These are phyloP conservation scores for Gynandropsis gynandra DNA, from an alignment of 345 rosid genomes.

Conservation along the genomic window DNA sequence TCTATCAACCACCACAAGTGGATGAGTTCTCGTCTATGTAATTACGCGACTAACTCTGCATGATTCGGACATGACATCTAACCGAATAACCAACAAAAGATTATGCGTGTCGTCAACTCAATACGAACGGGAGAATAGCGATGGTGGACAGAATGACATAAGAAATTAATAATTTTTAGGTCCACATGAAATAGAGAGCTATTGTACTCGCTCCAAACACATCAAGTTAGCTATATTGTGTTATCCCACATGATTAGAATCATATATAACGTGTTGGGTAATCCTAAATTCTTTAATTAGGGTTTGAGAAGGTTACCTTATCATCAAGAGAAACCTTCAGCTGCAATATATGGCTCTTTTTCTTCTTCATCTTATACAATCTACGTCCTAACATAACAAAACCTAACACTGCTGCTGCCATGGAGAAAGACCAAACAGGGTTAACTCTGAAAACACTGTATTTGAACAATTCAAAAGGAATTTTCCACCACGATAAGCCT, in stretches of 20 bases:
- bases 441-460: slow-evolving; percentile 64
- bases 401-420: slow-evolving; percentile 89
- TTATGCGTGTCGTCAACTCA: neutral
- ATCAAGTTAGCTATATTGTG: neutral
- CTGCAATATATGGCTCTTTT: slow-evolving; percentile 54
- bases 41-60: neutral
- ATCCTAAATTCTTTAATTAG: too few species aligned
- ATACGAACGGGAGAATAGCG: neutral
- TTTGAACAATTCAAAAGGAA: slow-evolving; percentile 73
- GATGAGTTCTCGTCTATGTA: neutral
- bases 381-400: slow-evolving; percentile 68
- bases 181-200: neutral
- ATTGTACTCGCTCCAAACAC: slow-evolving; percentile 2
- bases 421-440: slow-evolving; percentile 83
- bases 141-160: neutral
- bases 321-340: slow-evolving; percentile 82
- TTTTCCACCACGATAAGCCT: slow-evolving; percentile 71
- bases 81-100: neutral
- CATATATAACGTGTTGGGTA: too few species aligned
- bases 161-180: neutral
- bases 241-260: too few species aligned
- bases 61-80: neutral
- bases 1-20: neutral
- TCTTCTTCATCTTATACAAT: slow-evolving; percentile 76
- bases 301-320: slow-evolving; percentile 55